Base-by-base conservation (phyloP, 2,329 filamentous ascomycete genomes). In the Monosporascus sp. region DNA sequence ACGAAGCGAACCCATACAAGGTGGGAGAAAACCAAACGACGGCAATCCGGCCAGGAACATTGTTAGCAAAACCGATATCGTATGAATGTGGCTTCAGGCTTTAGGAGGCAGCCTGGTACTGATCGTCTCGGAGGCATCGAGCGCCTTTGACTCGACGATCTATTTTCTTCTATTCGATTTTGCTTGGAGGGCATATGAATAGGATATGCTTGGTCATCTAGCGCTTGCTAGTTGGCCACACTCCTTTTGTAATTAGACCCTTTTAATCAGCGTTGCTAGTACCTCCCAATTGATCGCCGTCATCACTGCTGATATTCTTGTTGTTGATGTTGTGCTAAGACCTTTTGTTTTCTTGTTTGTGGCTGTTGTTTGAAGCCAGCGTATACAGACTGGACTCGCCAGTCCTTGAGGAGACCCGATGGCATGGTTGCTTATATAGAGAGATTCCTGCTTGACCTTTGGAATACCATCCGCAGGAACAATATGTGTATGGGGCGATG, bases 161-260 rank as follows among this genome's bases (percentile, higher is more conserved):
- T 56, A 49, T 47, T 44, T 45, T 51, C 40, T 38, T 38, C 44
- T 37, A 44, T 54, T 52, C 31, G 19, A 40, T 51, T 52, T 55
- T 50, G 52, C 48, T 52, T 51, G 48, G 52, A 58, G 55, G 60
- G 46, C 55, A 63, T 53, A 55, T 52, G 54, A 54, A 55, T 54
- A 65, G 61, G 62, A 65, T 65, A 63, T 56, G 53, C 52, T 55
- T 45, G 56, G 57, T 58, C 55, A 50, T 57, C 61, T 59, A 56
- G 60, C 60, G 58, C 56, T 37, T 56, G 59, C 59, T 61, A 48
- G 56, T 57, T 54, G 55, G 52, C 55, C 55, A 58, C 55, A 57
- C 51, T 58, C 59, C 57, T 59, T 55, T 63, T 62, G 58, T 60
- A 61, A 55, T 52, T 58, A 54, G 52, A 56, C 31, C 48, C 20